A percentile compares a stretch with the other conserved stretches of the same genome.
phyloP scores from a whole-genome alignment of 495 filamentous ascomycete genomes.

The Pyrenopolyporus hunteri region DNA sequence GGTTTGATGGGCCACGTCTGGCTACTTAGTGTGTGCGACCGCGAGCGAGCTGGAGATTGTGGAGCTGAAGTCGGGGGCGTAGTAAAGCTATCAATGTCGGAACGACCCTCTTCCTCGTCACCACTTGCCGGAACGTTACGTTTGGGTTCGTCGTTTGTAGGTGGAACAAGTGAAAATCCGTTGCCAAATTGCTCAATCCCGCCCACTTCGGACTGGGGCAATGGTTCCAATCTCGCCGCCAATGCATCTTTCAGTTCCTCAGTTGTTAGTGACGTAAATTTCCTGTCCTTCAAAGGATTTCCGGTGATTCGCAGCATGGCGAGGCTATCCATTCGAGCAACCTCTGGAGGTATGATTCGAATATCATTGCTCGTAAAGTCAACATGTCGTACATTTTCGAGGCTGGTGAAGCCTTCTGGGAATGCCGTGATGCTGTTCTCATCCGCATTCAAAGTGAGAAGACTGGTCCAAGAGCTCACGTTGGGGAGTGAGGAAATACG shows the following conservation, averaged over 20 bases:
- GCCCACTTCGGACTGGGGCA: conserved; percentile 34
- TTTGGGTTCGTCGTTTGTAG: neutral
- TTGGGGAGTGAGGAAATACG: conserved; percentile 73
- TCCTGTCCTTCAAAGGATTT: conserved; percentile 87
- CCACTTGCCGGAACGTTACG: conserved; percentile 3
- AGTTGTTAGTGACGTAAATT: conserved; percentile 77
- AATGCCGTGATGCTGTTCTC: conserved; percentile 78
- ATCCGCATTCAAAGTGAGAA: conserved; percentile 75
- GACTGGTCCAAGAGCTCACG: conserved; percentile 70
- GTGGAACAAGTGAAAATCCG: conserved; percentile 12
- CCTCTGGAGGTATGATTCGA: conserved; percentile 71
- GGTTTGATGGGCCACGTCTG: conserved; percentile 67
- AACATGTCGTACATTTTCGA: conserved; percentile 70
- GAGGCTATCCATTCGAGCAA: conserved; percentile 81
- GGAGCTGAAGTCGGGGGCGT: conserved; percentile 59
- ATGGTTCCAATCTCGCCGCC: conserved; percentile 68
- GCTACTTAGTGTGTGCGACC: conserved; percentile 48
- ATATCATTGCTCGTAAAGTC: conserved; percentile 88
- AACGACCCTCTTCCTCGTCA: conserved; percentile 49
- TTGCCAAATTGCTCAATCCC: conserved; percentile 38
- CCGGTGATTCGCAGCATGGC: conserved; percentile 74
- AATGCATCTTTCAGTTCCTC: conserved; percentile 83
- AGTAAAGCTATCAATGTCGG: conserved; percentile 75
- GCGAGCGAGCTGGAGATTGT: conserved; percentile 49
- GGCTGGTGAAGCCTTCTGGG: conserved; percentile 72